These are phyloP conservation scores for Ceratorhiza oryzae-sativae DNA, from an alignment of 1,284 basidiomycete genomes.

Conservation along the genomic window DNA sequence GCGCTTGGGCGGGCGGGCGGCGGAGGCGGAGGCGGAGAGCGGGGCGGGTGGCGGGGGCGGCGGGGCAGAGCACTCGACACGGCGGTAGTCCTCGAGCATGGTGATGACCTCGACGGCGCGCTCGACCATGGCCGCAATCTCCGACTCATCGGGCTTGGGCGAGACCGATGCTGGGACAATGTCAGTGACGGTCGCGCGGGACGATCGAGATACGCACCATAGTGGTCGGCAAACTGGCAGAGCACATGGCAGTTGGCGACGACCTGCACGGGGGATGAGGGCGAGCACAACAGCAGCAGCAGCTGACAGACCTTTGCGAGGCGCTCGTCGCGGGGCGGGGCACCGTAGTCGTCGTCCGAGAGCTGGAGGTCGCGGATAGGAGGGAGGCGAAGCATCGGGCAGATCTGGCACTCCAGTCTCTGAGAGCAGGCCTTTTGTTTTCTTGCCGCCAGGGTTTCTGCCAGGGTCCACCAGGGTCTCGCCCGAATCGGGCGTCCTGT, in stretches of 20 bases:
- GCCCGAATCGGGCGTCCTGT: too few relatives aligned
- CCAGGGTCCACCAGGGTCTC: not conserved
- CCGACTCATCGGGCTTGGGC: not conserved
- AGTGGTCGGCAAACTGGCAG: conserved; percentile 32
- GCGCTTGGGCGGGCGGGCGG: conserved; percentile 19
- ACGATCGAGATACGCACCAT: not conserved
- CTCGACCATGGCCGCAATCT: conserved; percentile 26
- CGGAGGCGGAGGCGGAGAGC: not conserved
- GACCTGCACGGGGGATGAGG: not conserved
- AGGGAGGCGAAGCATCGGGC: conserved; percentile 34
- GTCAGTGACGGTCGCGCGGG: not conserved
- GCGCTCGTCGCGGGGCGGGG: conserved; percentile 21
- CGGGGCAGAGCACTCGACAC: not conserved
- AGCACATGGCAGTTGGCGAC: conserved; percentile 11
- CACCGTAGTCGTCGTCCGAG: not conserved
- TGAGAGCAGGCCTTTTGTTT: conserved; percentile 6
- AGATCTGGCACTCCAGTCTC: not conserved
- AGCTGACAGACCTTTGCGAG: conserved; percentile 6
- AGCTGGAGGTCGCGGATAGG: conserved; percentile 35
- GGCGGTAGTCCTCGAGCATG: conserved; percentile 17
- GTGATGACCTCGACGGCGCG: conserved; percentile 20
- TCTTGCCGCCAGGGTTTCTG: not conserved
- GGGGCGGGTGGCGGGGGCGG: not conserved
- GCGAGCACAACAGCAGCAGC: not conserved
- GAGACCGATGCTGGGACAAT: not conserved